Conservation (phyloP, 2,329 filamentous ascomycete species). For the Penicillium sp. region DNA sequence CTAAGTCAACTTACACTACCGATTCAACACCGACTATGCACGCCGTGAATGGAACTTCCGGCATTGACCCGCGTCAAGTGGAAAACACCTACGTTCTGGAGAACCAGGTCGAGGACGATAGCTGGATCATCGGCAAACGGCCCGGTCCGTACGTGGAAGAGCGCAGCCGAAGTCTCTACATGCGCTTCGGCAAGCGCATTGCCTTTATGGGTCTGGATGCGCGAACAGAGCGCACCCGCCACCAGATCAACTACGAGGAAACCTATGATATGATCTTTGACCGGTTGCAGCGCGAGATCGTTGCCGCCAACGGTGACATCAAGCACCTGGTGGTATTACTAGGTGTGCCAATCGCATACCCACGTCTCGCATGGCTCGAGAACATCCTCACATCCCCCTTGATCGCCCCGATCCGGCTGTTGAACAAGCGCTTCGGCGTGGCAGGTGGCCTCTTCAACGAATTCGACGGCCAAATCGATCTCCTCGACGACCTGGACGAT, state of each 20-base stretch:
- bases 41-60: slow-evolving; percentile 50
- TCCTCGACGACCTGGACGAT: slow-evolving; percentile 64
- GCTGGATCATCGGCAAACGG: slow-evolving; percentile 74
- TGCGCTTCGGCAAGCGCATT: slow-evolving; percentile 63
- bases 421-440: slow-evolving; percentile 87
- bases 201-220: slow-evolving; percentile 61
- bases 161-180: slow-evolving; percentile 59
- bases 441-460: slow-evolving; percentile 86
- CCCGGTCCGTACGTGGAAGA: slow-evolving; percentile 68
- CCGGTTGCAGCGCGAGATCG: slow-evolving; percentile 53
- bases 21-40: slow-evolving; percentile 60
- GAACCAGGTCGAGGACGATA: slow-evolving; percentile 59
- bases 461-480: slow-evolving; percentile 74
- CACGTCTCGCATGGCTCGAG: slow-evolving; percentile 90
- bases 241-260: slow-evolving; percentile 83
- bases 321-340: slow-evolving; percentile 63
- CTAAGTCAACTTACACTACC: slow-evolving; percentile 80
- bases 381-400: slow-evolving; percentile 84
- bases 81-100: slow-evolving; percentile 70
- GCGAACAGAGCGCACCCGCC: slow-evolving; percentile 74
- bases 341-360: slow-evolving; percentile 68
- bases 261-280: slow-evolving; percentile 62
- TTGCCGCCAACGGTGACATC: slow-evolving; percentile 52
- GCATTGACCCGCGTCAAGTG: slow-evolving; percentile 67
- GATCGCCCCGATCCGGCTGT: slow-evolving; percentile 81